Evolutionary conservation across 805 yeast genomes (phyloP), one percentile per base, ranked within the genome.

Genomic region (Kluyveromyces nonfermentans): DNA sequence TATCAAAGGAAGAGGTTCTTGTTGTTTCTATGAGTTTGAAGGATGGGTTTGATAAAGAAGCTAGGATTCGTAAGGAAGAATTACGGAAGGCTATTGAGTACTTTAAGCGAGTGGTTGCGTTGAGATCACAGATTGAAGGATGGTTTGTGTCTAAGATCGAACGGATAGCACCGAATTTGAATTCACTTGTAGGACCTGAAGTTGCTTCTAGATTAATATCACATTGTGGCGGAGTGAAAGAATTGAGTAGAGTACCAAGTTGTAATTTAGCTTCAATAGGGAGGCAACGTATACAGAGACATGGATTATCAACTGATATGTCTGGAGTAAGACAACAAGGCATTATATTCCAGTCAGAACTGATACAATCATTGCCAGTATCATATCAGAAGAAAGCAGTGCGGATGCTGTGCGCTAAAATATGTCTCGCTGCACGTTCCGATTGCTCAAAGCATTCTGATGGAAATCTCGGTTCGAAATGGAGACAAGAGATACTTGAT

Each of bases 231-330:
- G 87, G 95, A 0, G 60, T 90, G 4, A 65, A 65, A 10, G 80
- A 76, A 6, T 64, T 90, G 8, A 77, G 87, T 2, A 65, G 62
- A 25, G 76, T 85, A 0, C 96, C 96, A 0, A 72, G 95, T 3
- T 85, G 97, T 54, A 90, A 90, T 56, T 55, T 90, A 18, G 79
- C 95, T 0, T 77, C 94, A 0, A 65, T 86, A 39, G 96, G 96
- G 0, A 72, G 71, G 35, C 63, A 72, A 6, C 59, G 50, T 40
- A 48, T 42, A 60, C 63, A 34, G 52, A 59, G 45, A 54, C 56
- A 53, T 22, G 57, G 70, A 67, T 37, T 60, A 66, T 51, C 51
- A 19, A 50, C 57, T 9, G 64, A 65, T 14, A 55, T 62, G 7
- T 61, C 66, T 12, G 77, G 75, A 9, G 67, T 72, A 7, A 62